phyloP scores from a whole-genome alignment of 2,329 filamentous ascomycete species.

The Cordyceps cicadae region DNA sequence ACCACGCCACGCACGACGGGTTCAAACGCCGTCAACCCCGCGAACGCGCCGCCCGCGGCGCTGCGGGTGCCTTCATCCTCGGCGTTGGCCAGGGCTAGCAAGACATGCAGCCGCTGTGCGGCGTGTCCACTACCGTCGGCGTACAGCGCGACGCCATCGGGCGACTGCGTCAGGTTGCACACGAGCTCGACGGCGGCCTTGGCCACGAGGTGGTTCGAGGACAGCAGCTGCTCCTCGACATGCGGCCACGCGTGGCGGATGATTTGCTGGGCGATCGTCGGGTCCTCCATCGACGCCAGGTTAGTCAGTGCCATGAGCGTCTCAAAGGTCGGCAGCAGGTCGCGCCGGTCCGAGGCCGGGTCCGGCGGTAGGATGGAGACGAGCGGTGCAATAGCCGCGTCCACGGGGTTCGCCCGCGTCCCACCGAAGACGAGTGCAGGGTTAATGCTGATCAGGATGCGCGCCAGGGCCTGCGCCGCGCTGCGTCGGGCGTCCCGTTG shows the following conservation, averaged over 20 bases:
- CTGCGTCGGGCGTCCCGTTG: conserved; percentile 39
- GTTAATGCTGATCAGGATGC: conserved; percentile 80
- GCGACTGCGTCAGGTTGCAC: conserved; percentile 75
- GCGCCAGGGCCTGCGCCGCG: conserved; percentile 72
- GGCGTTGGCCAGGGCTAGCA: conserved; percentile 80
- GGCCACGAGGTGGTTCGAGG: conserved; percentile 64
- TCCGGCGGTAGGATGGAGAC: conserved; percentile 63
- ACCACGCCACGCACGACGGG: conserved; percentile 64
- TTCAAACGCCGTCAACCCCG: conserved; percentile 73
- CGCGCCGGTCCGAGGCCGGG: conserved; percentile 53
- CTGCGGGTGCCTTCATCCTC: conserved; percentile 72
- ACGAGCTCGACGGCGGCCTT: conserved; percentile 82
- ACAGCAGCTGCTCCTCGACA: conserved; percentile 77
- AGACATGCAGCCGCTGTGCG: conserved; percentile 66
- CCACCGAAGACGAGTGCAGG: conserved; percentile 76
- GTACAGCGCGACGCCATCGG: conserved; percentile 60
- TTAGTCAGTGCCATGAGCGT: conserved; percentile 88
- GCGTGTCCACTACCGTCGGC: conserved; percentile 60
- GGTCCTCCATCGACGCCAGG: conserved; percentile 72
- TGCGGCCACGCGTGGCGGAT: conserved; percentile 65
- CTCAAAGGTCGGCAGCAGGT: conserved; percentile 86
- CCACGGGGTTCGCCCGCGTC: conserved; percentile 62
- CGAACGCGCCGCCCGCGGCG: conserved; percentile 81
- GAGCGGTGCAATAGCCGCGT: conserved; percentile 75
- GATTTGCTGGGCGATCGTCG: conserved; percentile 57